Evolutionary conservation across 441 rosid species (phyloP).

Genomic region (Populus trichocarpa): DNA sequence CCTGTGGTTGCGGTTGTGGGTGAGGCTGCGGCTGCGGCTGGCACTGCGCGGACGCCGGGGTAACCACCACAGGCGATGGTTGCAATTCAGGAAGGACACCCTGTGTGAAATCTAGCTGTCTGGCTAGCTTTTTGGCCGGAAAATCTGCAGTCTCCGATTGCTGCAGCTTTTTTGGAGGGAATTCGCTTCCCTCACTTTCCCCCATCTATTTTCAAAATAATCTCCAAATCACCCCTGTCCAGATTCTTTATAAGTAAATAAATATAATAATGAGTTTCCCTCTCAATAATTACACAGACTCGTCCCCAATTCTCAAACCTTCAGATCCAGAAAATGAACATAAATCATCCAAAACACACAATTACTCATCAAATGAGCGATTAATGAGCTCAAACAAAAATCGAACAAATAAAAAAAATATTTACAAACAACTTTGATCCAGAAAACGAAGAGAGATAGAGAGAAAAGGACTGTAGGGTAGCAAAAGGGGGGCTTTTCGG

Average conservation of each 20-base stretch:
- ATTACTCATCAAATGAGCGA: constrained; percentile 10
- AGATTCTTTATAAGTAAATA: background rate
- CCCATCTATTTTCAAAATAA: constrained; percentile 31
- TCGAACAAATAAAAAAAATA: background rate
- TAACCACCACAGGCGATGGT: background rate
- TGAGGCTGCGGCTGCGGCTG: constrained; percentile 8
- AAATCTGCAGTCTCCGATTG: constrained; percentile 38
- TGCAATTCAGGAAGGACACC: constrained; percentile 46
- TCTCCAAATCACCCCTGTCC: constrained; percentile 7
- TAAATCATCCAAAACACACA: constrained; percentile 24
- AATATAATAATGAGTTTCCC: constrained; percentile 8
- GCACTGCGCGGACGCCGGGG: constrained; percentile 25
- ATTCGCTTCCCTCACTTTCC: constrained; percentile 34
- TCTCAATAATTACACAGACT: constrained; percentile 15
- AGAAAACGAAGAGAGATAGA: constrained; percentile 12
- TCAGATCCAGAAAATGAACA: constrained; percentile 43
- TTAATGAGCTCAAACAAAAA: constrained; percentile 31
- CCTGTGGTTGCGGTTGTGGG: constrained; percentile 23
- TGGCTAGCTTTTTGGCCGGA: constrained; percentile 48
- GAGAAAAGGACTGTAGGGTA: background rate
- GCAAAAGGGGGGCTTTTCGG: background rate
- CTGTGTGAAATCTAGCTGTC: constrained; percentile 77
- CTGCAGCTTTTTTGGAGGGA: constrained; percentile 56
- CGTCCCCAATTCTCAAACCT: constrained; percentile 12
- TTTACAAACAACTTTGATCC: background rate